Base-by-base conservation (phyloP, 495 filamentous ascomycete genomes). In the Achaetomiella virescens region DNA sequence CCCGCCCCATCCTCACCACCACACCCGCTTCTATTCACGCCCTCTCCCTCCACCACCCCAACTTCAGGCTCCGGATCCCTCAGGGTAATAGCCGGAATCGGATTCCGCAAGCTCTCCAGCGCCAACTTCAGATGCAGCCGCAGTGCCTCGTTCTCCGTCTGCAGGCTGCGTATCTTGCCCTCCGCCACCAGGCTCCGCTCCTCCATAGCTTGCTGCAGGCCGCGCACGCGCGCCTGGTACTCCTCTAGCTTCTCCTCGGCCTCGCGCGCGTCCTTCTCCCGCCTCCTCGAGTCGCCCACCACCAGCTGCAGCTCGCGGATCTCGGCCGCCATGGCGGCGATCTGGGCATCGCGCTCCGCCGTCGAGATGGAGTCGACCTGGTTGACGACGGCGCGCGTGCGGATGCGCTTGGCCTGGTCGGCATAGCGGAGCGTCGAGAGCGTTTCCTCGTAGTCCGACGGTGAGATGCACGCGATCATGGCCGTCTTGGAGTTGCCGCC, bases 401-500 rank as follows among this genome's bases (percentile, higher is more conserved):
- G 90, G 71, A 98, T 98, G 31, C 85, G 85, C 76, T 98, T 98
- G 48, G 93, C 93, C 72, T 97, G 95, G 72, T 97, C 92, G 29
- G 93, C 93, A 71, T 97, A 98, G 29, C 93, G 90, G 4, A 98
- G 82, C 2, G 93, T 98, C 6, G 88, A 93, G 3, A 98, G 84
- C 0, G 93, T 97, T 67, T 98, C 93, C 50, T 98, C 93, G 69
- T 97, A 98, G 75, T 98, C 93, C 1, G 85, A 84, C 0, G 93
- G 93, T 7, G 91, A 82, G 64, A 98, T 95, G 68, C 95, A 97
- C 14, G 93, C 93, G 58, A 98, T 97, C 93, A 98, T 98, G 38
- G 93, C 93, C 7, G 93, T 98, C 70, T 97, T 98, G 61, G 82
- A 88, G 73, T 98, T 98, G 36, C 93, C 93, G 15, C 95, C 93